These are phyloP conservation scores for Phaffomyces opuntiae DNA, from an alignment of 805 yeast species.

Conservation along the genomic window DNA sequence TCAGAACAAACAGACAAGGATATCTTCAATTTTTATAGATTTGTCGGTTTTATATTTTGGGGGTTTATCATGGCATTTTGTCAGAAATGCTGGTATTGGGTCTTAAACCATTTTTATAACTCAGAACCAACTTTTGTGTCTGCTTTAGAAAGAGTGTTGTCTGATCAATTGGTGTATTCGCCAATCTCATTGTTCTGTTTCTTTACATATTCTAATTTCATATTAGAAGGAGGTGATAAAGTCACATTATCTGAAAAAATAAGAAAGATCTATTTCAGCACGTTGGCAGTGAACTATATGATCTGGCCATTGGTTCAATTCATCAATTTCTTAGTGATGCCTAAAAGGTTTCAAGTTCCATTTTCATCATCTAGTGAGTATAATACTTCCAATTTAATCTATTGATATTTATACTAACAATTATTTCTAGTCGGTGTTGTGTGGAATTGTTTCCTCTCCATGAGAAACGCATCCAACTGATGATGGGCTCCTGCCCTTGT, in stretches of 20 bases:
- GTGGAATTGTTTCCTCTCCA: conserved; percentile 90
- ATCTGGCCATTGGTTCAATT: conserved; percentile 85
- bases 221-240: conserved; percentile 68
- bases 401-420: conserved; percentile 10
- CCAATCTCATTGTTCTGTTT: conserved; percentile 78
- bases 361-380: conserved; percentile 71
- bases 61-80: conserved; percentile 77
- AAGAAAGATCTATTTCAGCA: conserved; percentile 56
- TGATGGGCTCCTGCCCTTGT: neutral
- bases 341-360: conserved; percentile 76
- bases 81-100: conserved; percentile 85
- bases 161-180: conserved; percentile 86
- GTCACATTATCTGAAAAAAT: conserved; percentile 60
- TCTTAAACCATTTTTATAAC: conserved; percentile 69
- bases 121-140: conserved; percentile 80
- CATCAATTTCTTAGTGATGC: conserved; percentile 63
- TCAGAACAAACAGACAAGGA: conserved; percentile 21
- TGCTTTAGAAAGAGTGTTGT: conserved; percentile 76
- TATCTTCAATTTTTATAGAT: conserved; percentile 57
- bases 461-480: conserved; percentile 52
- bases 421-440: conserved; percentile 54
- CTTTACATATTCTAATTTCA: conserved; percentile 76
- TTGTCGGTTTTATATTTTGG: conserved; percentile 80
- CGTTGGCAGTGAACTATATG: conserved; percentile 59
- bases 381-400: too few relatives aligned